Percentiles rank a stretch among this genome's conserved stretches.
Conservation (phyloP, 768 basidiomycete genomes). For the Mycena albidolilacea region DNA sequence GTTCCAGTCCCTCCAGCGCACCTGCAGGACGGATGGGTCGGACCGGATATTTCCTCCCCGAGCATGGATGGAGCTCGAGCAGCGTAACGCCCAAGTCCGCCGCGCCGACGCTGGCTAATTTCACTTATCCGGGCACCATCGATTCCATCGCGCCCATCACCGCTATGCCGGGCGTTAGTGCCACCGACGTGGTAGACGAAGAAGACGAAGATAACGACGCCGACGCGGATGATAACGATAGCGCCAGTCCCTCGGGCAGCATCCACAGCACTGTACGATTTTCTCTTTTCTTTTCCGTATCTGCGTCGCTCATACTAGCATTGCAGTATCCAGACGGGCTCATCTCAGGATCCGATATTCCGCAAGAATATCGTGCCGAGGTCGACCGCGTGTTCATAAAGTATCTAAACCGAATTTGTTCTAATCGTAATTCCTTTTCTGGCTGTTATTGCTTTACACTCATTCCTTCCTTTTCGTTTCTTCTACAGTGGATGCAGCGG, state of each 20-base stretch:
- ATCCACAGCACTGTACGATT: conserved; percentile 29
- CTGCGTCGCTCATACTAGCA: conserved; percentile 2
- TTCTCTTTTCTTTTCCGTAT: not conserved
- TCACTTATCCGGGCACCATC: conserved; percentile 42
- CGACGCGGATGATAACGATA: conserved; percentile 43
- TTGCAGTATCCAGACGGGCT: conserved; percentile 35
- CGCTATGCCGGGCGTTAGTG: conserved; percentile 20
- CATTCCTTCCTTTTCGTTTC: conserved; percentile 17
- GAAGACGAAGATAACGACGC: conserved; percentile 52
- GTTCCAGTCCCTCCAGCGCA: conserved; percentile 13
- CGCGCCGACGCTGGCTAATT: conserved; percentile 36
- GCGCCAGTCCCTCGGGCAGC: conserved; percentile 36
- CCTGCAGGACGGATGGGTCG: conserved; percentile 38
- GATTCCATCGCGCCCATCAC: conserved; percentile 28
- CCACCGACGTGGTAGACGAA: conserved; percentile 44
- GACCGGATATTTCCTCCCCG: conserved; percentile 35
- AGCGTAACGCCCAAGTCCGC: conserved; percentile 39
- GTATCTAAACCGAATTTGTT: conserved; percentile 90
- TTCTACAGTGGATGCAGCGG: conserved; percentile 87
- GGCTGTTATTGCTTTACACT: conserved; percentile 41
- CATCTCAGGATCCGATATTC: conserved; percentile 67
- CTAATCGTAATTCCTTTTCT: conserved; percentile 71
- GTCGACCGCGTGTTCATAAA: conserved; percentile 94
- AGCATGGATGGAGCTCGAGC: conserved; percentile 37
- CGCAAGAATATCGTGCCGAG: conserved; percentile 83